Conservation (phyloP, 1,284 basidiomycete species). For the Ceraceosorus guamensis region DNA sequence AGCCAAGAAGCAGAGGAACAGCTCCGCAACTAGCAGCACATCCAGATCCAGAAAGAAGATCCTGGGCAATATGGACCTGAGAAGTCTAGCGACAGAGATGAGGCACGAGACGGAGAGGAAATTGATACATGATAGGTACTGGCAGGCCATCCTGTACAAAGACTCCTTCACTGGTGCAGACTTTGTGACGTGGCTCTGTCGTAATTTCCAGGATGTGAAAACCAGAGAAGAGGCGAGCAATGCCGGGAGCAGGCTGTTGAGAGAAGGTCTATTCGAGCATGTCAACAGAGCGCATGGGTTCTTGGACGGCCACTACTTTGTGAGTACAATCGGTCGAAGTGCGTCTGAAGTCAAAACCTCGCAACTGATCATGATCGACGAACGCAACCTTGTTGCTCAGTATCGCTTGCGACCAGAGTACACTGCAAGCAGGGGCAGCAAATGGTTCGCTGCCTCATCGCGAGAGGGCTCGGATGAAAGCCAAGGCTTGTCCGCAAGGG, state of each 20-base stretch:
- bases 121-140: slow-evolving; percentile 41
- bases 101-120: slow-evolving; percentile 19
- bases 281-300: slow-evolving; percentile 40
- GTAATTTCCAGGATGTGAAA: slow-evolving; percentile 34
- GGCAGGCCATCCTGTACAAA: slow-evolving; percentile 42
- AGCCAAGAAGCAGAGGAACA: neutral
- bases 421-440: neutral
- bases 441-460: neutral
- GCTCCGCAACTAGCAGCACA: neutral
- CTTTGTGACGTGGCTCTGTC: slow-evolving; percentile 43
- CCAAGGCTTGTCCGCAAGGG: no score
- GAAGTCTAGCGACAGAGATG: slow-evolving; percentile 16
- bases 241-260: slow-evolving; percentile 30
- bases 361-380: no score
- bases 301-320: slow-evolving; percentile 46
- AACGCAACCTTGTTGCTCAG: neutral
- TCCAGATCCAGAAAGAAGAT: neutral
- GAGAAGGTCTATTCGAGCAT: slow-evolving; percentile 40
- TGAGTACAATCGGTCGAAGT: neutral
- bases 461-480: neutral
- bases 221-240: slow-evolving; percentile 40
- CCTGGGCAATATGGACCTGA: neutral
- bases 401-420: slow-evolving; percentile 10
- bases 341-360: neutral
- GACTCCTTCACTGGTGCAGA: slow-evolving; percentile 44